Percentiles rank a stretch among this genome's conserved stretches.
Evolutionary conservation across 1,139 yeast genomes (phyloP).

Genomic region (Geotrichum reessii): DNA sequence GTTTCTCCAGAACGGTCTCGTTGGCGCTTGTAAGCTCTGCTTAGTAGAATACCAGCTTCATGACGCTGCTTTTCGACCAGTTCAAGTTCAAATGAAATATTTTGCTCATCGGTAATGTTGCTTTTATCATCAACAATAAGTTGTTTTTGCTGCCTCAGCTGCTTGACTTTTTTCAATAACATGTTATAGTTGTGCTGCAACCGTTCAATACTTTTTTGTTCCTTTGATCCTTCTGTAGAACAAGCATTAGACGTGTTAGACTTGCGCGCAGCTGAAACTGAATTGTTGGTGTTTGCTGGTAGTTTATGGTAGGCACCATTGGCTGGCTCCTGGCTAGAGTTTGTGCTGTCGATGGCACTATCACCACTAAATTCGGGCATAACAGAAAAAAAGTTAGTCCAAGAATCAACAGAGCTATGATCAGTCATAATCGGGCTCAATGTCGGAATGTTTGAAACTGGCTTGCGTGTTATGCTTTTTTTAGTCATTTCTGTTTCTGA

Average conservation of each 20-base stretch:
- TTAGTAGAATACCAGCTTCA: constrained; percentile 28
- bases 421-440: not conserved
- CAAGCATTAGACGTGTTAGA: not conserved
- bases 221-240: not conserved
- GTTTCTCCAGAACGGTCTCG: constrained; percentile 24
- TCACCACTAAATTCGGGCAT: not conserved
- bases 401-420: not conserved
- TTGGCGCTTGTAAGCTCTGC: constrained; percentile 27
- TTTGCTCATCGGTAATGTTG: not conserved
- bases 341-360: not conserved
- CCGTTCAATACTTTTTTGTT: not conserved
- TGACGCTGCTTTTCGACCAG: constrained; percentile 26
- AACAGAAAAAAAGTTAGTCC: constrained; percentile 1
- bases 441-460: not conserved
- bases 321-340: not conserved
- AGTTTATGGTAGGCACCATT: not conserved
- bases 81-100: constrained; percentile 20
- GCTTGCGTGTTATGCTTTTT: constrained; percentile 1
- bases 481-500: not conserved
- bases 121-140: not conserved
- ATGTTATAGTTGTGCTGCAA: not conserved
- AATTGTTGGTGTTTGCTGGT: not conserved
- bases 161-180: constrained; percentile 5
- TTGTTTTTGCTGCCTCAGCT: not conserved
- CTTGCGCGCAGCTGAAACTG: not conserved